Evolutionary conservation across 805 yeast genomes (phyloP).

Genomic region (Torulaspora delbrueckii): DNA sequence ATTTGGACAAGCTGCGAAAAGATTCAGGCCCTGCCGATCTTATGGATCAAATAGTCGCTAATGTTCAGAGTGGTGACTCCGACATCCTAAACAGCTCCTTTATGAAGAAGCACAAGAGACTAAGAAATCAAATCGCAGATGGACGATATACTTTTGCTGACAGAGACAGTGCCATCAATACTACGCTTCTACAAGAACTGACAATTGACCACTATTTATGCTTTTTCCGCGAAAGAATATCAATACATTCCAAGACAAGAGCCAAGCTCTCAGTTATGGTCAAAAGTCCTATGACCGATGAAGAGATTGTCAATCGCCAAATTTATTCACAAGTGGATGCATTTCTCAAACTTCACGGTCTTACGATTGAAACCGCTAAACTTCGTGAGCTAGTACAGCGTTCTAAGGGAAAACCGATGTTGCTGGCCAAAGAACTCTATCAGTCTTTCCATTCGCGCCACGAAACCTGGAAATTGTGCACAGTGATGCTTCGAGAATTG

Average conservation of each 20-base stretch:
- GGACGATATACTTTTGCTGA: slow-evolving; percentile 41
- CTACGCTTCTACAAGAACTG: slow-evolving; percentile 30
- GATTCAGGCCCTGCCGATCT: slow-evolving; percentile 36
- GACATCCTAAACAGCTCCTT: slow-evolving; percentile 19
- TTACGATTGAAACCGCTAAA: slow-evolving; percentile 41
- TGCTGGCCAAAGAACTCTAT: slow-evolving; percentile 40
- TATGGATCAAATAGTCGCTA: slow-evolving; percentile 34
- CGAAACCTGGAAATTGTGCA: slow-evolving; percentile 37
- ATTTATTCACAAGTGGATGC: slow-evolving; percentile 41
- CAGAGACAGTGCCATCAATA: slow-evolving; percentile 33
- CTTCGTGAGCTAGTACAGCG: slow-evolving; percentile 38
- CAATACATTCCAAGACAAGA: slow-evolving; percentile 37
- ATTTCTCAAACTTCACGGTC: slow-evolving; percentile 45
- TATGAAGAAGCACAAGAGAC: slow-evolving; percentile 42
- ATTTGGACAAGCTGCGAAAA: slow-evolving; percentile 9
- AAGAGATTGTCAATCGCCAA: slow-evolving; percentile 36
- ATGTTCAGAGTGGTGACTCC: slow-evolving; percentile 35
- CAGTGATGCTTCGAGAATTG: slow-evolving; percentile 36
- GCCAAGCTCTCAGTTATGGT: slow-evolving; percentile 43
- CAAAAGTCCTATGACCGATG: slow-evolving; percentile 35
- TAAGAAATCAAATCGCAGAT: slow-evolving; percentile 48
- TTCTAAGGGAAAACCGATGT: slow-evolving; percentile 38
- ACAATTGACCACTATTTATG: slow-evolving; percentile 33
- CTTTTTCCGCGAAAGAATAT: slow-evolving; percentile 37
- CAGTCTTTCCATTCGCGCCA: slow-evolving; percentile 42